Percentiles rank a stretch among this genome's conserved stretches.
These are phyloP conservation scores for Amanita brunnescens DNA, from an alignment of 768 basidiomycete genomes.

Conservation along the genomic window DNA sequence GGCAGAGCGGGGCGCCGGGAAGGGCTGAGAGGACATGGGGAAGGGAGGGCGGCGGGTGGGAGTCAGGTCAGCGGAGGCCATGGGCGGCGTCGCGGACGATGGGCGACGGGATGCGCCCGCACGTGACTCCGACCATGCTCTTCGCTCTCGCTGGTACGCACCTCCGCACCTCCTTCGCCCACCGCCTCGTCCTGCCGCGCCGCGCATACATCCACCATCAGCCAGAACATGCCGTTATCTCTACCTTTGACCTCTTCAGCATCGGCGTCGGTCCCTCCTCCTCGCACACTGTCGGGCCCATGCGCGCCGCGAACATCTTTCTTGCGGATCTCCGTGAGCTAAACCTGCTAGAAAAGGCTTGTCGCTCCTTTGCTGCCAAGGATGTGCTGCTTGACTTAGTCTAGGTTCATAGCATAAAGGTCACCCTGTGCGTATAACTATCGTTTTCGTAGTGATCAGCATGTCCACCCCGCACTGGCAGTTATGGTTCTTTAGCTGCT, in stretches of 20 bases:
- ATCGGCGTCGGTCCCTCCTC: slow-evolving; percentile 65
- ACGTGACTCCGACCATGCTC: neutral
- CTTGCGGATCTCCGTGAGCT: slow-evolving; percentile 66
- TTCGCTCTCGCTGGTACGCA: too few species aligned
- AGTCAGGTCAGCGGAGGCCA: neutral
- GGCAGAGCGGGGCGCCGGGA: neutral
- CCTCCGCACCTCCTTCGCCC: too few species aligned
- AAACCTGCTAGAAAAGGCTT: slow-evolving; percentile 58
- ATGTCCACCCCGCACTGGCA: slow-evolving; percentile 19
- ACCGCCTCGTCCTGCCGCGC: neutral
- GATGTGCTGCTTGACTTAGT: neutral
- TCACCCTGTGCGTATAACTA: slow-evolving; percentile 48
- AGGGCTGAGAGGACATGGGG: slow-evolving; percentile 2
- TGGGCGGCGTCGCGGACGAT: neutral
- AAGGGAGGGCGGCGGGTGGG: neutral
- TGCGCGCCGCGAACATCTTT: slow-evolving; percentile 90
- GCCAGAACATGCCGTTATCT: slow-evolving; percentile 73
- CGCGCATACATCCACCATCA: neutral
- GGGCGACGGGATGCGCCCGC: neutral
- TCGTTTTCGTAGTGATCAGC: neutral
- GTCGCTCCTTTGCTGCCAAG: slow-evolving; percentile 6
- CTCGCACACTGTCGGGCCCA: slow-evolving; percentile 48
- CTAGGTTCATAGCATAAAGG: slow-evolving; percentile 74
- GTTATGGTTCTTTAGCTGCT: slow-evolving; percentile 89
- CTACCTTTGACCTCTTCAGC: slow-evolving; percentile 87